Percentiles rank a stretch among this genome's conserved stretches.
These are phyloP conservation scores for Pseudozyma thailandica DNA, from an alignment of 1,284 basidiomycete genomes.

Conservation along the genomic window DNA sequence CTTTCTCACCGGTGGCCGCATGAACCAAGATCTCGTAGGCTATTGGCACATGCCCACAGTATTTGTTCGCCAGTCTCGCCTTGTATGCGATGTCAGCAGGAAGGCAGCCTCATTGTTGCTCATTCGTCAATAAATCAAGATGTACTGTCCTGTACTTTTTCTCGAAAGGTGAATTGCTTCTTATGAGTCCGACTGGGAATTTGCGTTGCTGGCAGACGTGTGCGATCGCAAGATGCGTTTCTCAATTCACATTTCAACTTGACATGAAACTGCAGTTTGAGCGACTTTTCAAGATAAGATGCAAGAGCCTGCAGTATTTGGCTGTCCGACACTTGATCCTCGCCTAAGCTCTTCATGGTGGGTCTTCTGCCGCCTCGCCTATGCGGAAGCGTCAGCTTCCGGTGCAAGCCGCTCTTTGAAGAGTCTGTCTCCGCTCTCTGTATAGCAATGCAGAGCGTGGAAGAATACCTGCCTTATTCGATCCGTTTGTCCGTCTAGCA, in stretches of 20 bases:
- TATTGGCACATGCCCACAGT: conserved; percentile 1
- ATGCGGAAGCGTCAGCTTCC: conserved; percentile 1
- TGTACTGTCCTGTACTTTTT: background rate
- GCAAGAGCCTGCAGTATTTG: background rate
- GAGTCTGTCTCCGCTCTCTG: conserved; percentile 5
- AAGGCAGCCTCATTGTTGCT: conserved; percentile 2
- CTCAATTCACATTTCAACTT: too few species aligned
- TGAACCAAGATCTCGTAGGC: background rate
- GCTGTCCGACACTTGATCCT: background rate
- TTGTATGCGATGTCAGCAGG: conserved; percentile 15
- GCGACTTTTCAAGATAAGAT: background rate
- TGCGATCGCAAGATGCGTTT: conserved; percentile 4
- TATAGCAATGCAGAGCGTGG: background rate
- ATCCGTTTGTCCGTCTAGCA: background rate
- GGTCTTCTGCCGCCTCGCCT: background rate
- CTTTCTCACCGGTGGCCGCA: background rate
- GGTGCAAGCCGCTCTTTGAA: conserved; percentile 6
- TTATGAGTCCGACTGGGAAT: too few species aligned
- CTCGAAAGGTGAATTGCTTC: too few species aligned
- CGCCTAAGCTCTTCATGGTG: background rate
- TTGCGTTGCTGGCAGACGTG: background rate
- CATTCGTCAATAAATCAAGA: background rate
- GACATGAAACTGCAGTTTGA: too few species aligned
- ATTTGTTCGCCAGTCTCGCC: conserved; percentile 16
- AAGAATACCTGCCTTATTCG: conserved; percentile 1